Evolutionary conservation across 176 grass and related monocot genomes (phyloP).

Genomic region (Juncus inflexus): DNA sequence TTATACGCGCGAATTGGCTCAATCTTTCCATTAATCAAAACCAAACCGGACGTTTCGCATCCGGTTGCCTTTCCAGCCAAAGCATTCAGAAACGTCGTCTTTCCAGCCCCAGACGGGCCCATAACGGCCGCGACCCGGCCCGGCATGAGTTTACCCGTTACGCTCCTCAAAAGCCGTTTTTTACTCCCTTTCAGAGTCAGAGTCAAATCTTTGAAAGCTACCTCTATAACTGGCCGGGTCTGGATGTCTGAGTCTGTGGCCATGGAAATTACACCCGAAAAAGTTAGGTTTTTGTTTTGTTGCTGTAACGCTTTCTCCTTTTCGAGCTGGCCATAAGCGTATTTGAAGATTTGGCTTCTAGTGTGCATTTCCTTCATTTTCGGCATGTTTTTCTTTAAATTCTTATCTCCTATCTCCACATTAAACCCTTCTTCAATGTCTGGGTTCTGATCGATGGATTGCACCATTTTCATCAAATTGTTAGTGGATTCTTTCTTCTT

Average conservation of each 20-base stretch:
- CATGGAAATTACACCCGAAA: conserved; percentile 86
- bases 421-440: conserved; percentile 59
- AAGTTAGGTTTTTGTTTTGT: conserved; percentile 61
- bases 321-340: conserved; percentile 88
- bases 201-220: conserved; percentile 79
- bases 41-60: conserved; percentile 43
- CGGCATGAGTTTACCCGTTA: conserved; percentile 78
- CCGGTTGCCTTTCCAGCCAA: conserved; percentile 82
- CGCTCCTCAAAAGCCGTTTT: conserved; percentile 66
- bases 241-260: conserved; percentile 58
- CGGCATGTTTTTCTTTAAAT: conserved; percentile 60
- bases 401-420: conserved; percentile 63
- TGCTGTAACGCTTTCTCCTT: conserved; percentile 90
- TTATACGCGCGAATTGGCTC: conserved; percentile 83
- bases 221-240: conserved; percentile 61
- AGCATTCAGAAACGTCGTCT: conserved; percentile 86
- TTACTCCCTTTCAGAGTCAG: conserved; percentile 83
- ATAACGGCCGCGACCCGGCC: conserved; percentile 82
- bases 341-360: conserved; percentile 87
- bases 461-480: conserved; percentile 64
- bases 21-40: conserved; percentile 75
- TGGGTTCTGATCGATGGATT: conserved; percentile 55
- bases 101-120: conserved; percentile 89
- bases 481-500: conserved; percentile 38
- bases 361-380: conserved; percentile 69